Percentiles rank a stretch among this genome's conserved stretches.
phyloP scores from a whole-genome alignment of 768 basidiomycete species.

The Galerina sulciceps region DNA sequence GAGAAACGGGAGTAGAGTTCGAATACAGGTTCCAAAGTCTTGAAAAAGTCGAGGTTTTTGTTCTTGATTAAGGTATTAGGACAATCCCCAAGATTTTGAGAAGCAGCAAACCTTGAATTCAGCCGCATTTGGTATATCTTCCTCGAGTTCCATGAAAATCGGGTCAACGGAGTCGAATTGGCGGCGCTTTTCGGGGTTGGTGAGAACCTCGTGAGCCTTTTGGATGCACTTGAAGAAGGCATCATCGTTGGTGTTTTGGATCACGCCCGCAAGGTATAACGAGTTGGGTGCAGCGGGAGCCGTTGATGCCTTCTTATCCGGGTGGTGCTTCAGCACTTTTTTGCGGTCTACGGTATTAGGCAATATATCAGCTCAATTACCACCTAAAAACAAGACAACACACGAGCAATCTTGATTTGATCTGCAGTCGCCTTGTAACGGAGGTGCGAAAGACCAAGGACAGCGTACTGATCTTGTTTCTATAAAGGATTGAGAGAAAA shows the following conservation, averaged over 20 bases:
- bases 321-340: constrained; percentile 99
- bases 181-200: constrained; percentile 82
- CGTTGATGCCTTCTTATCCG: constrained; percentile 83
- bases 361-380: background rate
- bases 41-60: constrained; percentile 71
- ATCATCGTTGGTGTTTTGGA: constrained; percentile 91
- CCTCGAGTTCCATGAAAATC: constrained; percentile 69
- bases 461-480: constrained; percentile 99
- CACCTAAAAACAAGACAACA: constrained; percentile 46
- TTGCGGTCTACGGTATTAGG: constrained; percentile 72
- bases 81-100: background rate
- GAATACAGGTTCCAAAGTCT: constrained; percentile 79
- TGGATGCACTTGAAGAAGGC: constrained; percentile 99
- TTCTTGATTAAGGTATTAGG: constrained; percentile 29
- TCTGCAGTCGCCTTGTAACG: constrained; percentile 85
- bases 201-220: constrained; percentile 96
- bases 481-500: constrained; percentile 29
- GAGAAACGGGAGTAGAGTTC: constrained; percentile 94
- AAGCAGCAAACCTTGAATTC: constrained; percentile 54
- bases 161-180: constrained; percentile 98
- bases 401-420: constrained; percentile 97
- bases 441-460: constrained; percentile 91
- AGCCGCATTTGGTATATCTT: constrained; percentile 71
- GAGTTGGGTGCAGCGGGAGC: constrained; percentile 31
- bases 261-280: constrained; percentile 53